Base-by-base conservation (phyloP, 1,284 basidiomycete species). In the Cerrena zonata region DNA sequence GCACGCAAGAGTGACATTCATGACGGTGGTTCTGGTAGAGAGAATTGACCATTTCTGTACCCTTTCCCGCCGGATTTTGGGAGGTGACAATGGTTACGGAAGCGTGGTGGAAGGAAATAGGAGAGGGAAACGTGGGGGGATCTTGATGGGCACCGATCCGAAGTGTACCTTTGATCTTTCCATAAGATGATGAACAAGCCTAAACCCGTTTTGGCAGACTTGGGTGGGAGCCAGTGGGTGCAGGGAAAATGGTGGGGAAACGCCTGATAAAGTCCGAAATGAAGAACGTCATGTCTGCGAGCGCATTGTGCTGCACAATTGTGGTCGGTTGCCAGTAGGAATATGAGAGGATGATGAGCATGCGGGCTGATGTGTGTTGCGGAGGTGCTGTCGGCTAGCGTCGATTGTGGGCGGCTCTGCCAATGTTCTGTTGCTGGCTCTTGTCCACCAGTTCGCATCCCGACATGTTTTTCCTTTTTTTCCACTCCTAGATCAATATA, bases 381-480 rank as follows among this genome's bases (percentile, higher is more conserved):
- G 41, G 41, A 48, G 25, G 48, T 36, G 34, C 21, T 23, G 41
- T 39, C 43, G 49, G 52, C 10, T 45, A 45, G 5, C 12, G 27
- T 37, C 27, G 44, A 27, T 51, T 38, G 44, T 37, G 23, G 49
- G 30, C 45, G 49, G 34, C 41, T 37, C 19, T 25, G 49, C 19
- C 45, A 42, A 48, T 52, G 46, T 42, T 46, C 50, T 30, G 48
- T 47, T 45, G 44, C 44, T 36, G 34, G 46, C 30, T 21, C 30
- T 45, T 5, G 24, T 18, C 18, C 22, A 45, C 5, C 42, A 21
- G 21, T 30, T 15, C 19, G 23, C 11, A 10, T 23, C 44, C 19
- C 49, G 50, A 40, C 30, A 50, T 50, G 50, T 49, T 52, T 49
- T 52, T 42, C 38, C 24, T 11, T 41, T 45, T 41, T 44, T 43